These are phyloP conservation scores for Solanum sejunctum DNA, from an alignment of 257 asterid genomes.

Conservation along the genomic window DNA sequence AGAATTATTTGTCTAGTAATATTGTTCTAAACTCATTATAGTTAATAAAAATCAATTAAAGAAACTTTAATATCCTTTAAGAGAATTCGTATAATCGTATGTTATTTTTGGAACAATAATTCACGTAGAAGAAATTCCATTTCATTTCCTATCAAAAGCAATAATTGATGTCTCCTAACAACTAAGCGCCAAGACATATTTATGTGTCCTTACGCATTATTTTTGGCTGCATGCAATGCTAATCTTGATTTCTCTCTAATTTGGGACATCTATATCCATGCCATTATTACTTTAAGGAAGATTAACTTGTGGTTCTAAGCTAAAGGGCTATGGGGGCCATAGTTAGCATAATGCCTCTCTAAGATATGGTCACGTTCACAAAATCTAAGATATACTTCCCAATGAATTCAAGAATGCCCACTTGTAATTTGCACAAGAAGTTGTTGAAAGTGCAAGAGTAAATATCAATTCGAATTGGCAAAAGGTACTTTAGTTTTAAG, in stretches of 20 bases:
- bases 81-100: background rate
- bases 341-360: background rate
- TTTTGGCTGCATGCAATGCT: background rate
- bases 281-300: background rate
- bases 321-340: background rate
- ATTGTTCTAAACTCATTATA: background rate
- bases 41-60: background rate
- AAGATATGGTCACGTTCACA: background rate
- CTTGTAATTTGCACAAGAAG: background rate
- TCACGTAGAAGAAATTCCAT: background rate
- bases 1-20: background rate
- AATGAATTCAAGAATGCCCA: background rate
- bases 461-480: background rate
- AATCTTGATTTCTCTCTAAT: background rate
- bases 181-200: background rate
- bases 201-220: background rate
- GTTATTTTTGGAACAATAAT: background rate
- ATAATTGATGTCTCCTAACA: background rate
- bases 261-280: background rate
- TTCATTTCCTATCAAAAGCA: background rate
- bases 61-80: background rate
- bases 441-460: background rate
- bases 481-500: background rate
- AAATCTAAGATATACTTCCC: background rate
- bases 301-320: background rate